A percentile compares a stretch with the other conserved stretches of the same genome.
phyloP scores from a whole-genome alignment of 2,329 filamentous ascomycete species.

The Fusarium nisikadoi region DNA sequence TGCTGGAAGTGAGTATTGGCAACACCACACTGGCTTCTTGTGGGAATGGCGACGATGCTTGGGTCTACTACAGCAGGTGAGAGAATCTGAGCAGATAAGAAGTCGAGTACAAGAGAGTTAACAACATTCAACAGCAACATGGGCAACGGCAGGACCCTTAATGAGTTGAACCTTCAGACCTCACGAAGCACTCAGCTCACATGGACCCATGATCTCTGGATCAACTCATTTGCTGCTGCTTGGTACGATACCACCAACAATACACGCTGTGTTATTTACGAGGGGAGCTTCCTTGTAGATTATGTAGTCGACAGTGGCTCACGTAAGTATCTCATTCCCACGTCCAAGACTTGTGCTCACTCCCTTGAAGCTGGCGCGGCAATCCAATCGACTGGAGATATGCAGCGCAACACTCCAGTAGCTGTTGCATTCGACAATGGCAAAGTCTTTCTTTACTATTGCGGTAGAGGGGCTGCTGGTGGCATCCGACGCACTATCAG shows the following conservation, averaged over 20 bases:
- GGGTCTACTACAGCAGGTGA: neutral
- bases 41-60: fast-evolving
- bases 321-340: neutral
- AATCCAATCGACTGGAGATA: neutral
- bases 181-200: neutral
- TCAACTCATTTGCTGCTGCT: neutral
- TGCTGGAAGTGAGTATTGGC: fast-evolving
- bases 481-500: neutral
- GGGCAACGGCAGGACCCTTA: neutral
- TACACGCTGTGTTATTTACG: neutral
- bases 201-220: neutral
- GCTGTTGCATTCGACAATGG: neutral
- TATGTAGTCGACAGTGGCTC: fast-evolving
- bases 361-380: neutral
- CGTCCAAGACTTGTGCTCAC: neutral
- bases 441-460: neutral
- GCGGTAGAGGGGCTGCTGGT: neutral
- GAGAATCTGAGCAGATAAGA: neutral
- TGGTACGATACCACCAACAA: neutral
- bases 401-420: neutral
- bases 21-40: neutral
- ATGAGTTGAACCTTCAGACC: neutral
- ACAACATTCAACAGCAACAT: neutral
- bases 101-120: neutral
- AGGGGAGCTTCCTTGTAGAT: neutral